These are phyloP conservation scores for Stylosanthes scabra DNA, from an alignment of 331 rosid species.

Conservation along the genomic window DNA sequence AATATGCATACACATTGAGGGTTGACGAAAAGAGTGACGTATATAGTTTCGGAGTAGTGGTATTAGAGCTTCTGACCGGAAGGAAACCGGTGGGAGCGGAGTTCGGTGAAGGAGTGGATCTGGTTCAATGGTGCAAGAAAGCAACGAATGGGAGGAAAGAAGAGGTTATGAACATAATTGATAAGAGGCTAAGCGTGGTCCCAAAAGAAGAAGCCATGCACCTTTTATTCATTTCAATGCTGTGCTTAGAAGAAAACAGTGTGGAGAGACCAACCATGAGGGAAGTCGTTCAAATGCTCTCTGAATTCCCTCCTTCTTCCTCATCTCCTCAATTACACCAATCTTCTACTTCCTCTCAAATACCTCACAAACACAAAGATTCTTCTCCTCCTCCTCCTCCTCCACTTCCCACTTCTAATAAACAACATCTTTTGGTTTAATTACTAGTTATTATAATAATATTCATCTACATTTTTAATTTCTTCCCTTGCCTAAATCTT, in stretches of 20 bases:
- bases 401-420: constrained; percentile 51
- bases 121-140: constrained; percentile 81
- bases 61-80: constrained; percentile 78
- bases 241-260: constrained; percentile 75
- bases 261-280: constrained; percentile 91
- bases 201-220: constrained; percentile 77
- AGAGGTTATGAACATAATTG: constrained; percentile 54
- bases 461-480: not conserved
- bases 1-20: constrained; percentile 82
- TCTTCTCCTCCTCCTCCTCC: not conserved
- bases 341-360: constrained; percentile 49
- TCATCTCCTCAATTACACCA: constrained; percentile 36
- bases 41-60: constrained; percentile 80
- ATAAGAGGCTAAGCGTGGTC: constrained; percentile 48
- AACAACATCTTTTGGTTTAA: constrained; percentile 61
- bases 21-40: constrained; percentile 93
- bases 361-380: too few species aligned
- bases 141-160: constrained; percentile 57
- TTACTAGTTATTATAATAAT: not conserved
- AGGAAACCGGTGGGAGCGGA: constrained; percentile 73
- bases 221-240: constrained; percentile 71
- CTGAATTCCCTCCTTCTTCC: constrained; percentile 64
- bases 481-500: constrained; percentile 26
- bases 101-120: constrained; percentile 78
- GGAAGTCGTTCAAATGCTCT: constrained; percentile 91